These are phyloP conservation scores for Lophiostoma macrostomum DNA, from an alignment of 495 filamentous ascomycete species.

Conservation along the genomic window DNA sequence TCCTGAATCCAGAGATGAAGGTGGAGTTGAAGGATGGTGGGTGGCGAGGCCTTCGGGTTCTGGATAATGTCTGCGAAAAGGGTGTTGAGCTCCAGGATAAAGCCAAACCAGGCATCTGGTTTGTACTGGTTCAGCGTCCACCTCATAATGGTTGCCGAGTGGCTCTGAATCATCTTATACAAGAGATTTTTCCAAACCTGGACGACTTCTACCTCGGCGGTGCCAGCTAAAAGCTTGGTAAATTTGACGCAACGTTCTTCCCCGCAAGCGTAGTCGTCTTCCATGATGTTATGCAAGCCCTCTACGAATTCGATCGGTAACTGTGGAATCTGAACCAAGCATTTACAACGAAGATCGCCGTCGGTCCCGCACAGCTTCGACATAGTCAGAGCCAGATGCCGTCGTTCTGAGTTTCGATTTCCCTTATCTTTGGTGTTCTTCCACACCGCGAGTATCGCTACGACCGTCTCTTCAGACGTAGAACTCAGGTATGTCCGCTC, in stretches of 20 bases:
- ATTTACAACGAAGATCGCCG: conserved; percentile 4
- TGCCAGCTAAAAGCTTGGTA: conserved; percentile 13
- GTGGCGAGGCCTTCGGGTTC: conserved; percentile 1
- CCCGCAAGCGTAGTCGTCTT: not conserved
- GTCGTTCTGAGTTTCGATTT: conserved; percentile 8
- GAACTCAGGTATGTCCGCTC: not conserved
- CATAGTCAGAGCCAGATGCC: conserved; percentile 8
- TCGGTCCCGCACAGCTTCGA: not conserved
- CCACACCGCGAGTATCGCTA: conserved; percentile 17
- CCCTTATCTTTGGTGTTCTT: not conserved
- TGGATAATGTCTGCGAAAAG: conserved; percentile 18
- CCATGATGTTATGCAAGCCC: not conserved
- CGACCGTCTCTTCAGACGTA: conserved; percentile 2
- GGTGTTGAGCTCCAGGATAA: conserved; percentile 20
- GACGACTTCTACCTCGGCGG: not conserved
- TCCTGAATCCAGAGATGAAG: conserved; percentile 23
- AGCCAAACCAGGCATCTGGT: conserved; percentile 9
- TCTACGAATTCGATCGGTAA: conserved; percentile 11
- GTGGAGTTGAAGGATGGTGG: not conserved
- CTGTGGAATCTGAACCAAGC: conserved; percentile 1
- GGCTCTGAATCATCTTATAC: conserved; percentile 17
- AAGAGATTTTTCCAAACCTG: conserved; percentile 16
- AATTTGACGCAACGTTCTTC: conserved; percentile 21
- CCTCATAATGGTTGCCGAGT: conserved; percentile 1
- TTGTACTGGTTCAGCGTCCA: conserved; percentile 13